These are phyloP conservation scores for Tolypocladium capitatum DNA, from an alignment of 2,329 filamentous ascomycete genomes.

Conservation along the genomic window DNA sequence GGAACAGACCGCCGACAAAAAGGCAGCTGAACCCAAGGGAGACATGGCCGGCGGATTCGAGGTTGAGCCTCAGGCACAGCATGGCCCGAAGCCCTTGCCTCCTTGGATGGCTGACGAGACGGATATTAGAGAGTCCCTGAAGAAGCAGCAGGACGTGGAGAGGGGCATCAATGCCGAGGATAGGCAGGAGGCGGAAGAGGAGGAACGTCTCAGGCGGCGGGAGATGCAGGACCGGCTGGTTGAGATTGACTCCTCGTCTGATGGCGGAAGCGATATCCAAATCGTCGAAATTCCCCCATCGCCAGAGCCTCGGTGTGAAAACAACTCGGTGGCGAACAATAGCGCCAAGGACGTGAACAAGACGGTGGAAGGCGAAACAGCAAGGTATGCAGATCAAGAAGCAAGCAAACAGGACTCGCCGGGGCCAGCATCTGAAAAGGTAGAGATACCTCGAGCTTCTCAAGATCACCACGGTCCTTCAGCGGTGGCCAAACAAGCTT, in stretches of 20 bases:
- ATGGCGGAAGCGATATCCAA: conserved; percentile 42
- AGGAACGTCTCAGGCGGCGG: conserved; percentile 31
- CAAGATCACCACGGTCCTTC: not conserved
- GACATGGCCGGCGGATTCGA: conserved; percentile 54
- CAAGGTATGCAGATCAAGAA: not conserved
- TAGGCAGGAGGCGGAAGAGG: conserved; percentile 40
- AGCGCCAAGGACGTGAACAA: conserved; percentile 4
- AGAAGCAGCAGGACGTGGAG: conserved; percentile 43
- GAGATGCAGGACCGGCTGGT: conserved; percentile 38
- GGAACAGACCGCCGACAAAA: conserved; percentile 11
- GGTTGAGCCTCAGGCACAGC: conserved; percentile 27
- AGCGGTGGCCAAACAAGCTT: conserved; percentile 5
- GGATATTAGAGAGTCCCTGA: conserved; percentile 52
- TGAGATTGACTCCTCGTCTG: conserved; percentile 49
- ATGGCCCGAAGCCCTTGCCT: conserved; percentile 48
- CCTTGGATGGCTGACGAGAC: conserved; percentile 59
- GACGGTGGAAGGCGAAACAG: not conserved
- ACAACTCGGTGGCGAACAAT: not conserved
- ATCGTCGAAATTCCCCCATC: conserved; percentile 36
- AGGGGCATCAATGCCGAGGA: conserved; percentile 52
- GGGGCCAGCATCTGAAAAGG: conserved; percentile 23
- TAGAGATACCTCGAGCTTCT: conserved; percentile 11
- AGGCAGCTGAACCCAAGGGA: conserved; percentile 24
- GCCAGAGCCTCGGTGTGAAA: conserved; percentile 10
- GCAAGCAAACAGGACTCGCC: conserved; percentile 3